Base-by-base conservation (phyloP, 495 filamentous ascomycete species). In the Hyphodiscus hymeniophilus region DNA sequence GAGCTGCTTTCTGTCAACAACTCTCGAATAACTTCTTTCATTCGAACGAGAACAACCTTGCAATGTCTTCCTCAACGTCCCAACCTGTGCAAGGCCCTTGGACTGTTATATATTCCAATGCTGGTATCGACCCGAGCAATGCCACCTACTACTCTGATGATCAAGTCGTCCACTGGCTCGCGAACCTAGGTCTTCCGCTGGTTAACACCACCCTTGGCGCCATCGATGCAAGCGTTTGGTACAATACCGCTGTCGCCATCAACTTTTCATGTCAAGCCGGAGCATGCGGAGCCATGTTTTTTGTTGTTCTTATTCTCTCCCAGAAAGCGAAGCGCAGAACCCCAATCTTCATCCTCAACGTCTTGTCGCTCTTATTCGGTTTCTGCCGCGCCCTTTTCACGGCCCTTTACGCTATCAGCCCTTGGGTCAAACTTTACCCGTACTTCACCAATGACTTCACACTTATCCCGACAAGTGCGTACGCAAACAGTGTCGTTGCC, bases 201-300 rank as follows among this genome's bases (percentile, higher is more conserved):
- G 63, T 85, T 59, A 61, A 67, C 6, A 58, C 84, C 28, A 46
- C 67, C 42, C 56, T 85, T 20, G 38, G 51, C 10, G 62, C 67
- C 3, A 42, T 90, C 21, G 64, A 80, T 50, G 36, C 46, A 7
- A 66, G 74, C 45, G 61, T 73, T 53, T 51, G 56, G 46, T 76
- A 79, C 60, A 69, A 70, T 53, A 57, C 77, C 38, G 67, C 71
- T 15, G 63, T 73, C 35, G 69, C 71, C 62, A 81, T 89, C 76
- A 84, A 80, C 62, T 89, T 81, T 57, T 81, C 75, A 36, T 60
- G 69, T 23, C 85, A 94, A 60, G 70, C 89, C 43, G 89, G 89
- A 24, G 83, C 85, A n/a, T 78, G 76, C 23, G 50, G 83, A 50
- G 58, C 84, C 18, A 78, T 90, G 47, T 65, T 89, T 17, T 52